These are phyloP conservation scores for Acanthamoeba sp. DNA, from an alignment of 208 protist genomes.

Conservation along the genomic window DNA sequence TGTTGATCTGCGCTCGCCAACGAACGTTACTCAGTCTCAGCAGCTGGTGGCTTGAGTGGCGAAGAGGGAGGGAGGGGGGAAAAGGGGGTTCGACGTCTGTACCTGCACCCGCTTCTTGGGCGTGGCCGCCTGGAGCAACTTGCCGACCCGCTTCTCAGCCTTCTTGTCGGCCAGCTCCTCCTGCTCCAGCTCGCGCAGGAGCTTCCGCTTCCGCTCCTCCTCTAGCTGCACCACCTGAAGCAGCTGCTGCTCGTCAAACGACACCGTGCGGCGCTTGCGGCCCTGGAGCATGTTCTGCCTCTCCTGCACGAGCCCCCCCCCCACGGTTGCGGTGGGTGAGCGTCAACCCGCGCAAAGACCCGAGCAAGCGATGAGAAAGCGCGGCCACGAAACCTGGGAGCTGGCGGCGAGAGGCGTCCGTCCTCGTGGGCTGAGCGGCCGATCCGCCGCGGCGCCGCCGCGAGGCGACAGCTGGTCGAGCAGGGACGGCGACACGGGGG, in stretches of 20 bases:
- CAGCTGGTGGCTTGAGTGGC: not conserved
- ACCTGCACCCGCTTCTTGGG: slow-evolving; percentile 30
- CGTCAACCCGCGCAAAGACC: no score
- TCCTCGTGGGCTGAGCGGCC: slow-evolving; percentile 28
- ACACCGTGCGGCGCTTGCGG: slow-evolving; percentile 13
- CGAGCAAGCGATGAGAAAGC: no score
- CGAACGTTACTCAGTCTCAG: not conserved
- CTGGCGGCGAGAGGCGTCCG: not conserved
- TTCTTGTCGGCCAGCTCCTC: slow-evolving; percentile 8
- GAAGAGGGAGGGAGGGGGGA: no score
- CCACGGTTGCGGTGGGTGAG: no score
- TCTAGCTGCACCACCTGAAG: slow-evolving; percentile 24
- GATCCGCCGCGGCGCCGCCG: not conserved
- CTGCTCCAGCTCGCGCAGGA: not conserved
- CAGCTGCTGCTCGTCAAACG: slow-evolving; percentile 35
- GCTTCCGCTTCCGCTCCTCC: slow-evolving; percentile 18
- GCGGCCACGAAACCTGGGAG: slow-evolving; percentile 20
- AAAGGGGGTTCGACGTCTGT: not conserved
- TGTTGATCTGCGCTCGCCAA: slow-evolving; percentile 1
- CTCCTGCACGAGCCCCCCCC: not conserved
- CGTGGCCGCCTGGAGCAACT: slow-evolving; percentile 9
- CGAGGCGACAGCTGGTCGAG: not conserved
- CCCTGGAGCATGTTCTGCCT: not conserved
- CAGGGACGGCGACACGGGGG: not conserved
- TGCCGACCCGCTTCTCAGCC: not conserved